Base-by-base conservation (phyloP, 805 yeast species). In the Hanseniaspora lachancei region DNA sequence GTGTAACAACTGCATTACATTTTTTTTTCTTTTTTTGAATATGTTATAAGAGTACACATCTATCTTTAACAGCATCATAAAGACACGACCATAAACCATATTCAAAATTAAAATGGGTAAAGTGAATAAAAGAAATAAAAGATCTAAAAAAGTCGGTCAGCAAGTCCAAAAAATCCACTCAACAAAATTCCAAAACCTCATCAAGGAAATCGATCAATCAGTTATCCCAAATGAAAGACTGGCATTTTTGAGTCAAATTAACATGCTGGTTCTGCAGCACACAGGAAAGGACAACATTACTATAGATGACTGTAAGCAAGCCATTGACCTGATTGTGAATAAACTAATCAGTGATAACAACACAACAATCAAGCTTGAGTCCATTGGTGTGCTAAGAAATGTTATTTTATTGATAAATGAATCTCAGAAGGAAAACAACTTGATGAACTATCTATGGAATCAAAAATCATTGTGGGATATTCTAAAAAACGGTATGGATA, bases 301-400 rank as follows among this genome's bases (percentile, higher is more conserved):
- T 20, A 27, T 29, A 24, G 39, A 46, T 10, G 56, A 53, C 36
- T 53, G 56, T 35, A 53, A 53, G 21, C 39, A 78, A 60, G 70
- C 89, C 47, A 74, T 89, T 12, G 79, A 79, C 42, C 74, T 78
- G 2, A 64, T 89, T 0, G 60, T 88, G 68, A 81, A 81, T 23
- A 80, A 81, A 58, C 73, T 82, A 34, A 67, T 89, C 23, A 78
- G 77, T 47, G 95, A 87, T 64, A 64, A 75, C 21, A 76, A 82
- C 60, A 82, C 81, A 56, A 96, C 88, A 61, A 79, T 87, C 47
- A 83, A 86, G 20, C 84, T 85, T 21, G 95, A 85, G 62, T 75
- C 91, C 1, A 82, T 80, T 62, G 97, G 96, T 1, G 71, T 91
- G 24, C 70, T 93, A 59, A 77, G 96, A 65, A 88, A 85, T 64